Evolutionary conservation across 768 basidiomycete species (phyloP), one percentile per base, ranked within the genome.

Genomic region (Naganishia antarctica): DNA sequence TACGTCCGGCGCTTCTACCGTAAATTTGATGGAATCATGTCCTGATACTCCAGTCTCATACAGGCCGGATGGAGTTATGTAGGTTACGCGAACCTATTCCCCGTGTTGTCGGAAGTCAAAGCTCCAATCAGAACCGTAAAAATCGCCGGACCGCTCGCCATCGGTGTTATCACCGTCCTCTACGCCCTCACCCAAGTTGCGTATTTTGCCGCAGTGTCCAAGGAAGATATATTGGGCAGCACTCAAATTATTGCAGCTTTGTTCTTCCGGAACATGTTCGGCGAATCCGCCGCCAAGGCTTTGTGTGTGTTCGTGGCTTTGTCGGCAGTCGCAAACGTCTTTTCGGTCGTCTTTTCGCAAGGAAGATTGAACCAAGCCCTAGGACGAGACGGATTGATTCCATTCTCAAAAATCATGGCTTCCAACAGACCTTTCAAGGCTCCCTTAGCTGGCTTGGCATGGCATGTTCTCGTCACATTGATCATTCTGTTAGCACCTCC

Each of bases 231-330:
- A 44, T 72, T 87, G 1, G 79, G 76, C n/a, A 85, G 86, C 41
- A 81, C 83, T 2, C 80, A 83, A 21, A 85, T 87, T 57, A 83
- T 86, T n/a, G 88, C 85, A 2, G 86, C 87, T 0, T 72, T 88
- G 32, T 89, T 87, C 76, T 89, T 90, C 71, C 81, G 87, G 50
- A 86, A 87, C 74, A 72, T 90, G 7, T 89, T 84, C 72, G 88
- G 87, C 0, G 79, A 81, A 0, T 75, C 80, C 0, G 84, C 84
- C 0, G 87, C 3, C 3, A 51, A 46, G 40, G 62, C 26, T 44
- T 37, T 68, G 4, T 53, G 60, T 16, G 64, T 63, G 1, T 65
- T 68, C 32, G 67, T 68, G 4, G 67, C 64, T 0, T 28, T 64
- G 18, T 50, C 46, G 2, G 67, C 67, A 5, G 53, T 65, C n/a